Evolutionary conservation across 345 rosid species (phyloP).

Genomic region (Eucalyptus marginata): DNA sequence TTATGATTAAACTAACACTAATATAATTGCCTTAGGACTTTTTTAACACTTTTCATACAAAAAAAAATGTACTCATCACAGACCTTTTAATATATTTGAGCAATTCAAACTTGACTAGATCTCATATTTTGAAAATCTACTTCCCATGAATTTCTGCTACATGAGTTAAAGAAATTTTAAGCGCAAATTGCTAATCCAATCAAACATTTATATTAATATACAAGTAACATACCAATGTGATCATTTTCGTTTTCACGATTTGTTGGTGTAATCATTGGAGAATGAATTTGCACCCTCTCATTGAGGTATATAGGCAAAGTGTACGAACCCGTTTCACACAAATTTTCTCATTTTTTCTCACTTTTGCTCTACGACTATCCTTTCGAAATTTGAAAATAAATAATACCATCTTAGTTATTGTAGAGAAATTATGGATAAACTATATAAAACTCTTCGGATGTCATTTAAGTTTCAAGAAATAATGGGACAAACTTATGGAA

Average conservation of each 20-base stretch:
- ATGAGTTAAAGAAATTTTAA: neutral
- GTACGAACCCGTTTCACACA: neutral
- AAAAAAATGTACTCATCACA: neutral
- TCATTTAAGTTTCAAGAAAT: neutral
- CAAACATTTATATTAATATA: neutral
- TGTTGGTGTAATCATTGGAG: neutral
- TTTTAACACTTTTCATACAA: too few species aligned
- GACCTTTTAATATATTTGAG: neutral
- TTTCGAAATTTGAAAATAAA: neutral
- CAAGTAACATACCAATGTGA: neutral
- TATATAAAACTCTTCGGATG: neutral
- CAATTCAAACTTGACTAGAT: neutral
- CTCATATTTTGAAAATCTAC: neutral
- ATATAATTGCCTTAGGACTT: too few species aligned
- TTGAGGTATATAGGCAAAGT: neutral
- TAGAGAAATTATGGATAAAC: neutral
- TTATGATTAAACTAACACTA: too few species aligned
- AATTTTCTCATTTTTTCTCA: neutral
- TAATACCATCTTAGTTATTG: neutral
- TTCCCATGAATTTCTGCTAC: neutral
- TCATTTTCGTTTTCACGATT: rapidly evolving
- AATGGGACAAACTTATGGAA: neutral
- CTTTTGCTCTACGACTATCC: rapidly evolving
- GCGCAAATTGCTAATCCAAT: neutral
- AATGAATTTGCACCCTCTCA: neutral